phyloP scores from a whole-genome alignment of 306 rosid species.

The Vigna trinervia region DNA sequence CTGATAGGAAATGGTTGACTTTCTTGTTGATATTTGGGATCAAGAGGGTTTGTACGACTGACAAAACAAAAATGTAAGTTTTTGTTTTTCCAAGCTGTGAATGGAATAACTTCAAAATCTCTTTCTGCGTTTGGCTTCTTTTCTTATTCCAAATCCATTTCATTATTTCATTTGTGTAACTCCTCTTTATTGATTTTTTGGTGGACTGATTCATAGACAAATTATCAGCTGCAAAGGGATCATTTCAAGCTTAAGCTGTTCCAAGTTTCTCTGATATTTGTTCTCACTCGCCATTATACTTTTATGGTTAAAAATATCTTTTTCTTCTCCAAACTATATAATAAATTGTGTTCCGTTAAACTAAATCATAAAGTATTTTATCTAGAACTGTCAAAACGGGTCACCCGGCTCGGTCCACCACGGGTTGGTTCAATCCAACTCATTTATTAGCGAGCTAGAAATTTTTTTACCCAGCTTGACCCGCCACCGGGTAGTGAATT shows the following conservation, averaged over 20 bases:
- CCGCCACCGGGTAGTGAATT: too few relatives aligned
- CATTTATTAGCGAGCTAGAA: too few relatives aligned
- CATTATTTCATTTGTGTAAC: constrained; percentile 29
- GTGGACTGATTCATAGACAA: constrained; percentile 16
- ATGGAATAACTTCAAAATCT: constrained; percentile 16
- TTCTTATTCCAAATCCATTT: background rate
- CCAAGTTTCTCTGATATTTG: too few relatives aligned
- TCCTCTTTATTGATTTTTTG: background rate
- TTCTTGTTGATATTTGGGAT: constrained; percentile 87
- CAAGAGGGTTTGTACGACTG: constrained; percentile 82
- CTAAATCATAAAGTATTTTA: too few relatives aligned
- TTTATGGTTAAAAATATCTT: too few relatives aligned
- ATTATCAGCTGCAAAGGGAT: constrained; percentile 10
- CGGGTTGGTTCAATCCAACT: too few relatives aligned
- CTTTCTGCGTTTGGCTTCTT: background rate
- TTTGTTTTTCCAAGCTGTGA: constrained; percentile 20
- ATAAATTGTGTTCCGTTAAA: too few relatives aligned
- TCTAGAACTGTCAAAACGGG: too few relatives aligned
- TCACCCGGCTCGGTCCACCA: too few relatives aligned
- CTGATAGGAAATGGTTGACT: constrained; percentile 83
- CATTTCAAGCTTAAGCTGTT: background rate
- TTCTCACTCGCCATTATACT: too few relatives aligned
- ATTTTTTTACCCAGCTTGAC: too few relatives aligned
- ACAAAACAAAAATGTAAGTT: constrained; percentile 40
- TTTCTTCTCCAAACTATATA: too few relatives aligned